Conservation (phyloP, 768 basidiomycete genomes). For the Plicaturopsis crispa region DNA sequence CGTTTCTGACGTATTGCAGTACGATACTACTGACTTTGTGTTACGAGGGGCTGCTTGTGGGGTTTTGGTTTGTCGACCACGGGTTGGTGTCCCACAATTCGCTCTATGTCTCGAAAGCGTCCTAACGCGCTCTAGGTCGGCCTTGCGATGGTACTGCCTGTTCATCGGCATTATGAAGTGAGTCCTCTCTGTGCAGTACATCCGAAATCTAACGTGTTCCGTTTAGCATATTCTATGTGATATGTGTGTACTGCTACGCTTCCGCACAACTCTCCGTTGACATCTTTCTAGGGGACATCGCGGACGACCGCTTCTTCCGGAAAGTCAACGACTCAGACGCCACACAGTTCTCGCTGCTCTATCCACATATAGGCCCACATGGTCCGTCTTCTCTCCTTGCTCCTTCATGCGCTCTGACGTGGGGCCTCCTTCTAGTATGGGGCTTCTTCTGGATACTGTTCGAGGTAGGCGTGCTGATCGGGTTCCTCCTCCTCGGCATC, state of each 20-base stretch:
- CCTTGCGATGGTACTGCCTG: slow-evolving; percentile 77
- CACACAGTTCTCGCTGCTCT: slow-evolving; percentile 79
- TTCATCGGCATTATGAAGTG: slow-evolving; percentile 85
- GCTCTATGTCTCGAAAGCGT: slow-evolving; percentile 2
- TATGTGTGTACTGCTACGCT: slow-evolving; percentile 47
- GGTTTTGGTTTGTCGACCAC: slow-evolving; percentile 94
- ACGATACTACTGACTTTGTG: slow-evolving; percentile 77
- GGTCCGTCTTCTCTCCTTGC: slow-evolving; percentile 31
- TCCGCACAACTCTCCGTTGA: slow-evolving; percentile 1
- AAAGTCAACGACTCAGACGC: slow-evolving; percentile 92
- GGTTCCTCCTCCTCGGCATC: slow-evolving; percentile 77
- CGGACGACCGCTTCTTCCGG: slow-evolving; percentile 92
- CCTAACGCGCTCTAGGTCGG: slow-evolving; percentile 41
- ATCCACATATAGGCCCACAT: slow-evolving; percentile 63
- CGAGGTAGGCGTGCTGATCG: slow-evolving; percentile 63
- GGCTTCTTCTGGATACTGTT: slow-evolving; percentile 81
- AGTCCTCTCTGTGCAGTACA: slow-evolving; percentile 15
- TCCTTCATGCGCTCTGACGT: neutral
- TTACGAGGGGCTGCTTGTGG: slow-evolving; percentile 83
- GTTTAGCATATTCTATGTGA: slow-evolving; percentile 70
- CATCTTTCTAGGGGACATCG: slow-evolving; percentile 73
- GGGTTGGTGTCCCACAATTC: slow-evolving; percentile 42
- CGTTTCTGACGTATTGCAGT: slow-evolving; percentile 31
- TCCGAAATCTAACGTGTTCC: slow-evolving; percentile 2
- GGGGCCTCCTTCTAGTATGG: slow-evolving; percentile 52